Evolutionary conservation across 805 yeast species (phyloP).

Genomic region (Sugiyamaella qingdaonensis): DNA sequence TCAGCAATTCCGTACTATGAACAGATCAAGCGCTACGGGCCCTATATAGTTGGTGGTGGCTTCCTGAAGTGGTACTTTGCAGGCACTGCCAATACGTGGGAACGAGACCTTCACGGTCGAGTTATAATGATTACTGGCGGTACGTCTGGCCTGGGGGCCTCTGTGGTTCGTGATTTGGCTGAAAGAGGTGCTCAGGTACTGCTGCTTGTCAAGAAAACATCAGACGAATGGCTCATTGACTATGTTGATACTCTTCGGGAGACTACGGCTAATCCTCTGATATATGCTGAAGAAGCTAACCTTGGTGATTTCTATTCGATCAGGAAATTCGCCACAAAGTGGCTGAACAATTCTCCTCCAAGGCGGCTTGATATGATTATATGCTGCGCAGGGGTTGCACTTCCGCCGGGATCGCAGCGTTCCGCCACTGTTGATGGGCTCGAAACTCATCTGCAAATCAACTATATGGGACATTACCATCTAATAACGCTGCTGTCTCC

Average conservation of each 20-base stretch:
- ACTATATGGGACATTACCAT: conserved; percentile 79
- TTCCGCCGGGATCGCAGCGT: conserved; percentile 67
- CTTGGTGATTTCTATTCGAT: conserved; percentile 67
- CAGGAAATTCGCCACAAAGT: conserved; percentile 85
- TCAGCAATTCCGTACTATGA: conserved; percentile 72
- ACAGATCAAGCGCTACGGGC: conserved; percentile 52
- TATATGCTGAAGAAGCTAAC: conserved; percentile 91
- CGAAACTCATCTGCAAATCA: conserved; percentile 79
- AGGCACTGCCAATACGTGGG: conserved; percentile 86
- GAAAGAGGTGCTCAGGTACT: conserved; percentile 80
- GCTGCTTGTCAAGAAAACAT: conserved; percentile 56
- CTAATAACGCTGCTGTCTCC: conserved; percentile 78
- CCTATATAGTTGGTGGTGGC: conserved; percentile 44
- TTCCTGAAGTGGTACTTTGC: conserved; percentile 67
- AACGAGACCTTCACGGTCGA: conserved; percentile 84
- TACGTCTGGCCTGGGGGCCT: conserved; percentile 85
- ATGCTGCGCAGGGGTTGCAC: conserved; percentile 79
- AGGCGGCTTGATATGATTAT: conserved; percentile 86
- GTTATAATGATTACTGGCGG: conserved; percentile 72
- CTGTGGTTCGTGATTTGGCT: conserved; percentile 71
- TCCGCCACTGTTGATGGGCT: conserved; percentile 73
- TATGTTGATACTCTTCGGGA: conserved; percentile 74
- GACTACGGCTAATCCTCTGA: conserved; percentile 61
- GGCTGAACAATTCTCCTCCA: conserved; percentile 90
- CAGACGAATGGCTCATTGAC: conserved; percentile 75